Base-by-base conservation (phyloP, 2,329 filamentous ascomycete species). In the Fusarium ambrosium region DNA sequence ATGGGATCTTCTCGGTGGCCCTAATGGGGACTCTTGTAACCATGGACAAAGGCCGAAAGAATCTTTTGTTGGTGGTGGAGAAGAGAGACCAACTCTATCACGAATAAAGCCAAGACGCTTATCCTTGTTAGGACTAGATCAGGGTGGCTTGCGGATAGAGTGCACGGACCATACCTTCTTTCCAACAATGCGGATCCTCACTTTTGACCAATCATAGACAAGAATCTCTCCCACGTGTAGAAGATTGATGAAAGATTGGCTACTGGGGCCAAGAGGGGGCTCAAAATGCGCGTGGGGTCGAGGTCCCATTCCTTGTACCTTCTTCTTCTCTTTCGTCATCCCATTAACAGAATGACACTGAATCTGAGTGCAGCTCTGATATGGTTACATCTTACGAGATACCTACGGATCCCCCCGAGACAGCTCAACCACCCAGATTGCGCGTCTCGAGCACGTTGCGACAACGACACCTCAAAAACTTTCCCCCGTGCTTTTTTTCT, bases 161-260 rank as follows among this genome's bases (percentile, higher is more conserved):
- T 20, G 69, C 36, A 66, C 62, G 64, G 37, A 55, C 62, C 62
- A 67, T 45, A 48, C 34, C 32, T 37, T 39, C 37, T 34, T 60
- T 22, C 29, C 27, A 64, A 24, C 43, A 60, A 36, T 43, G 60
- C 48, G 51, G 60, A 67, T 70, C 60, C 55, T 16, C 24, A 8
- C 11, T 2, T 1, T 11, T 7, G 13, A 9, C 76, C 72, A 78
- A 75, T 78, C 6, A 71, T 2, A 41, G 0, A 1, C 2, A 0
- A 2, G 6, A 32, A 68, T 64, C 27, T 55, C 27, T 64, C 39
- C 71, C 76, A 78, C 76, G 76, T 78, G 75, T 64, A 51, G 58
- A 59, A 63, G 36, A 27, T 72, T 58, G 43, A 68, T 65, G 62
- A 64, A 43, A 78, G 74, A 78, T 78, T 78, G 76, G 76, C 69